Evolutionary conservation across 345 rosid species (phyloP), one percentile per base, ranked within the genome.

Genomic region (Salix suchowensis): DNA sequence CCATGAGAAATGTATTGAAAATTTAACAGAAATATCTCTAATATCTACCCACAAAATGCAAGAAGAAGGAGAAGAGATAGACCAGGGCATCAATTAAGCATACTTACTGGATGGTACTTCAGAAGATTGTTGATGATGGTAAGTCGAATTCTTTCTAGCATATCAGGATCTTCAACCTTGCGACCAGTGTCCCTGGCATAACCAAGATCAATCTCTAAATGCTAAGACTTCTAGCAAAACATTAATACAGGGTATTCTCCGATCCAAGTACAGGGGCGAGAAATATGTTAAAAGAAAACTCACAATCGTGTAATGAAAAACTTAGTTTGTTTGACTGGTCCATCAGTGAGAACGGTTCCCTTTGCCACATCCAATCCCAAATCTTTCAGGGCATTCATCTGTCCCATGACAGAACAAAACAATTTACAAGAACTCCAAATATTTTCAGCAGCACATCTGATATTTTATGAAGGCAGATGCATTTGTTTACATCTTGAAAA

Each of bases 151-250:
- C 90, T 86, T 90, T 96, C 99, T 76, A 96, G 78, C 83, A 87
- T 62, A 79, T 96, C 98, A 73, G 97, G 94, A 85, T 96, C 96
- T 79, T 96, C 99, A 86, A 96, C 97, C 85, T 96, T 96, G 74
- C 99, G 93, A 65, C 99, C 99, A 74, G 87, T 83, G 70, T 88
- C 94, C 23, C 84, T 89, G 77, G 44, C 80, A 84, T 77, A 32
- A 74, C 52, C 76, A 87, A 81, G 76, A 52, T 65, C 50, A 78
- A 67, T 70, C 34, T 46, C 67, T 58, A 66, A 73, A 60, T 74
- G 76, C 80, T 77, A 79, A 60, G 72, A 80, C 61, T 73, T 58
- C 68, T 14, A 64, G 81, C 60, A 72, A 46, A 74, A 66, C 28
- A 72, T 37, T 71, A 3, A 0, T 24, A 69, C n/a, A 7, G 44